These are phyloP conservation scores for Pistacia atlantica DNA, from an alignment of 345 rosid genomes.

Conservation along the genomic window DNA sequence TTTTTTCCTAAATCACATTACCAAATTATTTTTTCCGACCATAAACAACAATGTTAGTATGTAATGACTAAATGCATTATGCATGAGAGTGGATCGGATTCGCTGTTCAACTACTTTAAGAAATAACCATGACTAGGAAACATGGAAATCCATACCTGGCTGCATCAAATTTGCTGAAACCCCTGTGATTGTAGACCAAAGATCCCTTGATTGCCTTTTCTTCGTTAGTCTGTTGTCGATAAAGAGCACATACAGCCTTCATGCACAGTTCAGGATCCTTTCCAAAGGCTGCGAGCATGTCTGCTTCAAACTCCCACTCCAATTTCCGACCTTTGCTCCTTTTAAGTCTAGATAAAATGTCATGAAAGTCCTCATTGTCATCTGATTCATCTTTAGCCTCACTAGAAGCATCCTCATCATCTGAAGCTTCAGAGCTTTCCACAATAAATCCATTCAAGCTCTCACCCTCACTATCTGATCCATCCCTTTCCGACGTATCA, in stretches of 20 bases:
- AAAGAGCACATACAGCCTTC: slow-evolving; percentile 82
- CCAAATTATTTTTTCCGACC: neutral
- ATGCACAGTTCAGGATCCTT: slow-evolving; percentile 72
- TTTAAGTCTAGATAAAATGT: slow-evolving; percentile 43
- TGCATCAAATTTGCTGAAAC: slow-evolving; percentile 75
- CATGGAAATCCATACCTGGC: slow-evolving; percentile 39
- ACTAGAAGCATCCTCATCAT: slow-evolving; percentile 18
- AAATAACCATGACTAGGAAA: neutral
- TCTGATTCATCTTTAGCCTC: slow-evolving; percentile 43
- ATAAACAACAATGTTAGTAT: neutral
- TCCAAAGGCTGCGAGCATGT: slow-evolving; percentile 73
- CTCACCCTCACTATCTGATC: slow-evolving; percentile 45
- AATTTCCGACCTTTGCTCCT: slow-evolving; percentile 48
- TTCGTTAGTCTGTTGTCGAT: slow-evolving; percentile 61
- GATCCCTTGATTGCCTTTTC: slow-evolving; percentile 49
- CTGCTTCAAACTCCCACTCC: slow-evolving; percentile 63
- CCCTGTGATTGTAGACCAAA: slow-evolving; percentile 45
- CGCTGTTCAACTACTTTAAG: neutral
- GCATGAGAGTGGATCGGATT: neutral
- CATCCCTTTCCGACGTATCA: slow-evolving; percentile 43
- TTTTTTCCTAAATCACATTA: neutral
- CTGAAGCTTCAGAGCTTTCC: slow-evolving; percentile 34
- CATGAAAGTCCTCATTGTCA: slow-evolving; percentile 30
- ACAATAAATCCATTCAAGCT: slow-evolving; percentile 61
- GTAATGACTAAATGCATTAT: neutral